These are phyloP conservation scores for Trichoderma asperelloides DNA, from an alignment of 495 filamentous ascomycete genomes.

Conservation along the genomic window DNA sequence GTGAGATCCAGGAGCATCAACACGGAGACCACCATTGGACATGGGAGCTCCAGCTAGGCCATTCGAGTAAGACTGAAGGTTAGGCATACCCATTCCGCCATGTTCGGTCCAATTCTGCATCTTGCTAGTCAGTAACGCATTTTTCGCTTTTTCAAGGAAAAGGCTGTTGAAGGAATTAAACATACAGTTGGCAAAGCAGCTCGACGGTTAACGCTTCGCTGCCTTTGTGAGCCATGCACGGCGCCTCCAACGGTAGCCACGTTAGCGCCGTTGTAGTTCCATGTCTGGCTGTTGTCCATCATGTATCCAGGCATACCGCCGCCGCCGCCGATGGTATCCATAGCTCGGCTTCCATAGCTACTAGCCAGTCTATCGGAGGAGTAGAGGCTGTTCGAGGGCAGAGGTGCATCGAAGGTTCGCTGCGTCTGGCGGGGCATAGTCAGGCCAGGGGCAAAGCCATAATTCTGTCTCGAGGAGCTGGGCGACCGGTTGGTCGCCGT, in stretches of 20 bases:
- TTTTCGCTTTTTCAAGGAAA: background rate
- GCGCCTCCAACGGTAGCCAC: slow-evolving; percentile 39
- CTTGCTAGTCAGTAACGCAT: slow-evolving; percentile 7
- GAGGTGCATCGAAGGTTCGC: slow-evolving; percentile 50
- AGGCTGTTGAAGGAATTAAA: slow-evolving; percentile 13
- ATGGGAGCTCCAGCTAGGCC: slow-evolving; percentile 14
- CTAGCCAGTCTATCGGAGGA: slow-evolving; percentile 40
- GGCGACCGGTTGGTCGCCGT: slow-evolving; percentile 21
- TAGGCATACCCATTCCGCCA: slow-evolving; percentile 29
- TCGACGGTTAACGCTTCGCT: slow-evolving; percentile 33
- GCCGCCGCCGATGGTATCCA: slow-evolving; percentile 46
- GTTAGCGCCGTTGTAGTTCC: slow-evolving; percentile 37
- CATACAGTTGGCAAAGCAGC: slow-evolving; percentile 41
- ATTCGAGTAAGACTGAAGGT: slow-evolving; percentile 28
- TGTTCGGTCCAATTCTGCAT: slow-evolving; percentile 42
- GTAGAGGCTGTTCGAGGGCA: slow-evolving; percentile 31
- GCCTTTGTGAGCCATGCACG: slow-evolving; percentile 37
- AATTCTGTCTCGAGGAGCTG: slow-evolving; percentile 34
- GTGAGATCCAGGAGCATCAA: slow-evolving; percentile 22
- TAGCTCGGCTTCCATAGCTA: slow-evolving; percentile 30
- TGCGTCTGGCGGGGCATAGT: slow-evolving; percentile 46
- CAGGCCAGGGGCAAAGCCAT: slow-evolving; percentile 47
- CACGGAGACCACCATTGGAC: slow-evolving; percentile 12
- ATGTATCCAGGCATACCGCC: slow-evolving; percentile 36
- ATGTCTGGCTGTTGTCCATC: slow-evolving; percentile 38